Evolutionary conservation across 1,284 basidiomycete genomes (phyloP).

Genomic region (Cutaneotrichosporon sp.): DNA sequence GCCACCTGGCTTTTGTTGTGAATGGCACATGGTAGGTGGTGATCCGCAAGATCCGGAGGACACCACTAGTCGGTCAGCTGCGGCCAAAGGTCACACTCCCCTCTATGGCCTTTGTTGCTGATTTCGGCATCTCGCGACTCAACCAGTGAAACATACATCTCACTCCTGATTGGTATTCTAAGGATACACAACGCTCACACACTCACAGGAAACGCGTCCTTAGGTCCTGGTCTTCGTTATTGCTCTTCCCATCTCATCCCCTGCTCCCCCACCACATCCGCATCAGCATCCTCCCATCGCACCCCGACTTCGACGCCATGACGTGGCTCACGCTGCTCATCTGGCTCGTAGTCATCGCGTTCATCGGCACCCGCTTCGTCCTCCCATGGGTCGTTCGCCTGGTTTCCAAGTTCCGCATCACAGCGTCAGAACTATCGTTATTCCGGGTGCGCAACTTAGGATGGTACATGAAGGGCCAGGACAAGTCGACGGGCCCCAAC

Average conservation of each 20-base stretch:
- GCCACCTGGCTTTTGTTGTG: background rate
- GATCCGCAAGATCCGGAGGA: no score
- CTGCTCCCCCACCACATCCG: background rate
- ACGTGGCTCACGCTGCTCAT: conserved; percentile 14
- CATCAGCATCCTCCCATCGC: background rate
- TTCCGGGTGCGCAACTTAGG: conserved; percentile 39
- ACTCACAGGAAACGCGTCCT: background rate
- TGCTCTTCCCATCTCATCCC: background rate
- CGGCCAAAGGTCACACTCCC: no score
- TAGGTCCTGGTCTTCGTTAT: background rate
- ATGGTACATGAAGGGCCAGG: conserved; percentile 33
- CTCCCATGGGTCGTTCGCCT: conserved; percentile 27
- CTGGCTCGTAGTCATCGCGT: conserved; percentile 19
- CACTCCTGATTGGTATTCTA: background rate
- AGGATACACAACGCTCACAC: background rate
- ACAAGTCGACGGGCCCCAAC: conserved; percentile 27
- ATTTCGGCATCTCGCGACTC: background rate
- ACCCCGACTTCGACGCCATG: conserved; percentile 11
- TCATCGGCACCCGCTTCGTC: conserved; percentile 24
- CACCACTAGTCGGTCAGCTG: no score
- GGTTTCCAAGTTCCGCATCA: conserved; percentile 22
- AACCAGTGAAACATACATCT: background rate
- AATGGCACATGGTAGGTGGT: background rate
- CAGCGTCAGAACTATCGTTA: conserved; percentile 29
- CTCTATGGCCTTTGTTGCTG: background rate